phyloP scores from a whole-genome alignment of 805 yeast species.

The Cyberlindnera galapagoensis region DNA sequence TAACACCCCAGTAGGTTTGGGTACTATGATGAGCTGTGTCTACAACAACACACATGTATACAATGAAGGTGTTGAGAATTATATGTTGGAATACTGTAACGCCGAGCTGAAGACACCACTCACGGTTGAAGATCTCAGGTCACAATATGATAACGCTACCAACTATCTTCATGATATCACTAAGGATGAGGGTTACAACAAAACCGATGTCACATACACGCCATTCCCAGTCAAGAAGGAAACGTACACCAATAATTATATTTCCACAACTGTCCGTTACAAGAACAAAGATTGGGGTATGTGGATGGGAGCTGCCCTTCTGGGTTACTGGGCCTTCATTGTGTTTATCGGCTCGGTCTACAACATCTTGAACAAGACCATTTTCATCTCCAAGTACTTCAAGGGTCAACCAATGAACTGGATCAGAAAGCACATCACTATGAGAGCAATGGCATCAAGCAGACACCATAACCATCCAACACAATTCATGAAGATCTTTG shows the following conservation, averaged over 20 bases:
- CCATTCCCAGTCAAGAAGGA: conserved; percentile 31
- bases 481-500: conserved; percentile 6
- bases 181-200: conserved; percentile 28
- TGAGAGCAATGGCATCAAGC: conserved; percentile 10
- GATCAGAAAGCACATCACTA: conserved; percentile 13
- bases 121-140: conserved; percentile 29
- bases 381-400: conserved; percentile 15
- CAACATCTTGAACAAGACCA: conserved; percentile 14
- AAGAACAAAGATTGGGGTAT: conserved; percentile 35
- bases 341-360: conserved; percentile 33
- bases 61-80: conserved; percentile 13
- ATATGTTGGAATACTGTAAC: conserved; percentile 25
- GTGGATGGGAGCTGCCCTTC: conserved; percentile 37
- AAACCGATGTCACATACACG: conserved; percentile 24
- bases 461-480: conserved; percentile 18
- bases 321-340: conserved; percentile 45
- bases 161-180: conserved; percentile 31
- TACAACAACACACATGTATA: conserved; percentile 12
- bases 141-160: conserved; percentile 40
- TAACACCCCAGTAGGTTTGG: conserved; percentile 24
- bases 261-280: conserved; percentile 25
- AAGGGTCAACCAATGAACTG: conserved; percentile 10
- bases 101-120: conserved; percentile 15
- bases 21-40: conserved; percentile 26
- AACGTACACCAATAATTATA: conserved; percentile 21